Conservation (phyloP, 2,329 filamentous ascomycete genomes). For the Epichloe sibirici region DNA sequence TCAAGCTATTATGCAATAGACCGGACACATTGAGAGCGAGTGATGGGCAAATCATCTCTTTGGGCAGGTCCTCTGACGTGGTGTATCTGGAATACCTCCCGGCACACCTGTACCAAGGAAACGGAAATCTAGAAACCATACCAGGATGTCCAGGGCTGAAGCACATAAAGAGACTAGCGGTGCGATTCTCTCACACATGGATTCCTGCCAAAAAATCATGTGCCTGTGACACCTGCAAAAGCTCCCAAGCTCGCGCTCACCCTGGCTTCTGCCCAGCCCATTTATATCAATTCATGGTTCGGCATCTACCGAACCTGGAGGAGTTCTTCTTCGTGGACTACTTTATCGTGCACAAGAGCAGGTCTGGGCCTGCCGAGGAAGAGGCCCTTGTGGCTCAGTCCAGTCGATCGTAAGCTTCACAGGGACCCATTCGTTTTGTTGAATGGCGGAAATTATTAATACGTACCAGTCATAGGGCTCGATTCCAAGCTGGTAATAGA, state of each 20-base stretch:
- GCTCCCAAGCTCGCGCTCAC: slow-evolving; percentile 15
- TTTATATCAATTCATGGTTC: slow-evolving; percentile 30
- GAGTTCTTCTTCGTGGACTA: slow-evolving; percentile 34
- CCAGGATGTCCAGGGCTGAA: slow-evolving; percentile 18
- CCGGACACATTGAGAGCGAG: slow-evolving; percentile 14
- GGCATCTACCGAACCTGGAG: slow-evolving; percentile 29
- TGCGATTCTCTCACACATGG: slow-evolving; percentile 32
- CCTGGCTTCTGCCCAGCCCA: slow-evolving; percentile 24
- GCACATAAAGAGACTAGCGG: slow-evolving; percentile 26
- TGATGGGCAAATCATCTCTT: slow-evolving; percentile 17
- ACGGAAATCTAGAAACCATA: slow-evolving; percentile 14
- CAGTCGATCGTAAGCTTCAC: background rate
- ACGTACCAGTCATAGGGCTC: background rate
- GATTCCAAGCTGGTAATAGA: slow-evolving; percentile 6
- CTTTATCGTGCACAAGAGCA: slow-evolving; percentile 22
- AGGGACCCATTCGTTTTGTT: background rate
- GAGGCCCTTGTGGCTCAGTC: background rate
- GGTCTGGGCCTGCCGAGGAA: background rate
- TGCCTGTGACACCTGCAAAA: slow-evolving; percentile 23
- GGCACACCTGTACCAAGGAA: slow-evolving; percentile 14
- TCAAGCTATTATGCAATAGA: slow-evolving; percentile 11
- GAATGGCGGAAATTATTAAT: background rate
- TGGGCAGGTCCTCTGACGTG: slow-evolving; percentile 18
- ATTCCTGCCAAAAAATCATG: slow-evolving; percentile 14
- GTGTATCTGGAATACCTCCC: slow-evolving; percentile 25